These are phyloP conservation scores for Solanum clarkiae DNA, from an alignment of 257 asterid species.

Conservation along the genomic window DNA sequence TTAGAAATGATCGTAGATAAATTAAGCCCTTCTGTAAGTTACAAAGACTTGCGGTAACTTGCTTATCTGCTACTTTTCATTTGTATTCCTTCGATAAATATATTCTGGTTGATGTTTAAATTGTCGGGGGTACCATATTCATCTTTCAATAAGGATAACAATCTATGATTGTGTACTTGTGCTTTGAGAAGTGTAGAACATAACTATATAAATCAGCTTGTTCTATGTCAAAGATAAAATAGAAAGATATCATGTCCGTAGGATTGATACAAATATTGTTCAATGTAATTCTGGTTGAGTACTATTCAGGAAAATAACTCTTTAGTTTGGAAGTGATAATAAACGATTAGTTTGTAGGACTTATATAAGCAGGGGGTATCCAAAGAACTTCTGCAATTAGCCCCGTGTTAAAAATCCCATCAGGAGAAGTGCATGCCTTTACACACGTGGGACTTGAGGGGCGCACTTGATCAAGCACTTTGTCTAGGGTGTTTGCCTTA, in stretches of 20 bases:
- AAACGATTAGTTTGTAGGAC: not conserved
- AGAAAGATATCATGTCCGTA: not conserved
- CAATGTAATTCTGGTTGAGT: not conserved
- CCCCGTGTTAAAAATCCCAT: not conserved
- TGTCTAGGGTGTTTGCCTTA: not conserved
- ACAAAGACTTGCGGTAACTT: not conserved
- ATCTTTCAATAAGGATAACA: not conserved
- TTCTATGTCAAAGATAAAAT: not conserved
- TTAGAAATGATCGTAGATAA: conserved; percentile 96
- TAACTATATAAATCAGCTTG: not conserved
- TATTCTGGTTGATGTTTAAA: not conserved
- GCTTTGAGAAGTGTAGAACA: not conserved
- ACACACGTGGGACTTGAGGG: not conserved
- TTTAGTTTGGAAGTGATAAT: not conserved
- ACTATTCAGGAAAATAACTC: not conserved
- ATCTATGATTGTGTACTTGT: not conserved
- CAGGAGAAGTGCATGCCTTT: not conserved
- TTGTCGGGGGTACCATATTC: not conserved
- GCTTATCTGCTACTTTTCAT: not conserved
- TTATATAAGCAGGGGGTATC: not conserved
- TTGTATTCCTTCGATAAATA: not conserved
- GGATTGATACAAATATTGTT: not conserved
- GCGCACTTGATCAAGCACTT: not conserved
- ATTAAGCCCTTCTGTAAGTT: conserved; percentile 61
- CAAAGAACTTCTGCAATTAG: not conserved